Percentiles rank a stretch among this genome's conserved stretches.
These are phyloP conservation scores for Ustilago nuda DNA, from an alignment of 1,284 basidiomycete genomes.

Conservation along the genomic window DNA sequence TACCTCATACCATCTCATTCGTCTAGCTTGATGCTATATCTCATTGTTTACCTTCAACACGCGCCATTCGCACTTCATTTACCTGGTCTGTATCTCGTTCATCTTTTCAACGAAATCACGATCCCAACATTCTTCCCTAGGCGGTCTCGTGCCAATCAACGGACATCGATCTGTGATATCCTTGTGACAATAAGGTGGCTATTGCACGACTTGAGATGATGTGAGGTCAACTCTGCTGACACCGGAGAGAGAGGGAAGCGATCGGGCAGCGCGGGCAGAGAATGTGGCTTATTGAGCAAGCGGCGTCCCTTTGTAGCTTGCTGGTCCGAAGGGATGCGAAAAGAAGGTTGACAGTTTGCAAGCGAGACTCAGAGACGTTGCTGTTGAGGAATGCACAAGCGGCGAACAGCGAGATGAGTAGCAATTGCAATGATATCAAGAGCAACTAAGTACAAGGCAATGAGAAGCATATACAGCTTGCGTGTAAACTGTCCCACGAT, in stretches of 20 bases:
- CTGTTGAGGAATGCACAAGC: background rate
- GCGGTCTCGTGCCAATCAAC: background rate
- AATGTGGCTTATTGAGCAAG: constrained; percentile 4
- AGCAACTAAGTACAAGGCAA: too few species aligned
- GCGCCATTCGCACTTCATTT: constrained; percentile 4
- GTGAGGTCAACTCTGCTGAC: background rate
- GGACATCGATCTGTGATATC: too few species aligned
- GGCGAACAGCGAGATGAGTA: too few species aligned
- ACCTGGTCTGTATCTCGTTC: constrained; percentile 17
- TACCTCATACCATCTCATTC: constrained; percentile 8
- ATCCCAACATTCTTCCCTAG: background rate
- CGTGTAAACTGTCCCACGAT: too few species aligned
- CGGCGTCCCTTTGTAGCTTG: background rate
- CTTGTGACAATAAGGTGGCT: too few species aligned
- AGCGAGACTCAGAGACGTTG: background rate
- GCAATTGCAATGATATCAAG: too few species aligned
- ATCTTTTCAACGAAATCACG: background rate
- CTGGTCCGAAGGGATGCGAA: constrained; percentile 9
- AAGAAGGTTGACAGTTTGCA: constrained; percentile 6
- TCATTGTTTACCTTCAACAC: background rate
- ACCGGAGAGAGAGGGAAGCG: background rate
- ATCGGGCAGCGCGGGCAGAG: background rate
- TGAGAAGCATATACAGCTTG: too few species aligned
- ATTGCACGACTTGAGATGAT: too few species aligned
- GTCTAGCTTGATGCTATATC: background rate